phyloP scores from a whole-genome alignment of 2,329 filamentous ascomycete species.

The Ophiostoma australiae region DNA sequence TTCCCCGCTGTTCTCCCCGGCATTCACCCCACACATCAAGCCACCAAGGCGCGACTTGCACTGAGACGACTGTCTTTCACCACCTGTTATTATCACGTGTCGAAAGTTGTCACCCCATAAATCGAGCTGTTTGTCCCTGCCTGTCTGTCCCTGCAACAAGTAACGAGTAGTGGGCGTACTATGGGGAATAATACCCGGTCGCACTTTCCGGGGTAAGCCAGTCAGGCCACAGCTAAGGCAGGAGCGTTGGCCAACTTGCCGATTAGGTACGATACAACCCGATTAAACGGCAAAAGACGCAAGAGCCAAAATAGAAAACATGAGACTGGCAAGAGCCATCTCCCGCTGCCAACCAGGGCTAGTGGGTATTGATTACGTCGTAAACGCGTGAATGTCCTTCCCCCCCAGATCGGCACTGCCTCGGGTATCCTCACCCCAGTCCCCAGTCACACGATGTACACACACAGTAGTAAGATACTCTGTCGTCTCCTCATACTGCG shows the following conservation, averaged over 20 bases:
- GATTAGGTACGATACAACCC: not conserved
- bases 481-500: too few species aligned
- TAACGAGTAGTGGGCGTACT: not conserved
- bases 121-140: not conserved
- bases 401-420: not conserved
- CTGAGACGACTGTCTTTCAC: not conserved
- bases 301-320: not conserved
- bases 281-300: not conserved
- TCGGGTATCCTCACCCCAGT: conserved; percentile 2
- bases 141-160: not conserved
- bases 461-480: too few species aligned
- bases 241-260: not conserved
- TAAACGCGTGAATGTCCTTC: not conserved
- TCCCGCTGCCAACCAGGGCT: not conserved
- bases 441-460: not conserved
- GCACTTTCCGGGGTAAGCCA: conserved; percentile 1
- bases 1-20: not conserved
- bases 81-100: conserved; percentile 2
- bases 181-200: not conserved
- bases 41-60: conserved; percentile 12
- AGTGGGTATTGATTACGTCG: not conserved
- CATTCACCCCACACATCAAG: conserved; percentile 7
- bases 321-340: not conserved
- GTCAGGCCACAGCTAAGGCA: not conserved
- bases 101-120: not conserved